phyloP scores from a whole-genome alignment of 257 asterid genomes.

The Scutellaria baicalensis region DNA sequence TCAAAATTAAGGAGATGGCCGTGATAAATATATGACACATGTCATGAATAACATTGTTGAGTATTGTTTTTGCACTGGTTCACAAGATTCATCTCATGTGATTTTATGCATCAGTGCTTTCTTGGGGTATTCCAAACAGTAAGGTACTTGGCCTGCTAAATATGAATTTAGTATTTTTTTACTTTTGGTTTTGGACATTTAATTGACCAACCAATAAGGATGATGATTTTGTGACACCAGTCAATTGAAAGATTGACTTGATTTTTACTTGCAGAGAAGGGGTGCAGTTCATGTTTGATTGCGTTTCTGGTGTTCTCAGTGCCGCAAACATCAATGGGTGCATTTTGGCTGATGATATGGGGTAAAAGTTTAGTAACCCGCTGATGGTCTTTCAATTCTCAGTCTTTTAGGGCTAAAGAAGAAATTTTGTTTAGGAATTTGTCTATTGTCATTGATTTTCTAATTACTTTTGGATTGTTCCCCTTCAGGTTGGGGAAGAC shows the following conservation, averaged over 20 bases:
- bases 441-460: neutral
- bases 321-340: slow-evolving; percentile 80
- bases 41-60: slow-evolving; percentile 3
- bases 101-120: neutral
- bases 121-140: neutral
- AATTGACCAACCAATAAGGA: neutral
- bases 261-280: slow-evolving; percentile 79
- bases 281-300: slow-evolving; percentile 97
- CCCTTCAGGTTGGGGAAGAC: slow-evolving; percentile 87
- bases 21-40: neutral
- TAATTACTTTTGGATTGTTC: slow-evolving; percentile 7
- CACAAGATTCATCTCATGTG: neutral
- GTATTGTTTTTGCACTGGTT: neutral
- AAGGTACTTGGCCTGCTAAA: slow-evolving; percentile 1
- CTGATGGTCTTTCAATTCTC: neutral
- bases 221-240: neutral
- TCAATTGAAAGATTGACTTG: slow-evolving; percentile 20
- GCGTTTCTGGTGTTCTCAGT: slow-evolving; percentile 75
- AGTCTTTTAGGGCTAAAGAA: neutral
- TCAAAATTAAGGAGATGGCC: neutral
- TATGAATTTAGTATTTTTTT: neutral
- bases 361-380: slow-evolving; percentile 44
- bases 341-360: slow-evolving; percentile 99
- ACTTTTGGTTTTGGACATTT: neutral
- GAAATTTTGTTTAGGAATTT: neutral